Evolutionary conservation across 2,329 filamentous ascomycete species (phyloP).

Genomic region (Aspergillaceae sp.): DNA sequence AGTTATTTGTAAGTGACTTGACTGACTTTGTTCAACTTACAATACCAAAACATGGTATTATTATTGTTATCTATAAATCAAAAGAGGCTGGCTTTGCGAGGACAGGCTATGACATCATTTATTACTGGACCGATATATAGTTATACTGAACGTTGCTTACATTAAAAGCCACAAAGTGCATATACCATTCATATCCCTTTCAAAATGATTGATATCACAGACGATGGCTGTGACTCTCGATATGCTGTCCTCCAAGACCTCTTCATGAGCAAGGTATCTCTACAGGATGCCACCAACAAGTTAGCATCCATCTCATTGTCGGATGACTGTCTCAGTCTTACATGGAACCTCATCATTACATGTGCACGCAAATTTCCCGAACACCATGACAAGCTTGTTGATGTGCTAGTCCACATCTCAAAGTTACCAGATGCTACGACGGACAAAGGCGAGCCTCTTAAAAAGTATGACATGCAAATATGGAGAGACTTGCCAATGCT

Average conservation of each 20-base stretch:
- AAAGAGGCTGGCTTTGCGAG: too few species aligned
- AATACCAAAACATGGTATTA: too few species aligned
- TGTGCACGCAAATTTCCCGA: not conserved
- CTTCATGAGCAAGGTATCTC: not conserved
- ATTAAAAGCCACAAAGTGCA: too few species aligned
- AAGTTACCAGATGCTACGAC: conserved; percentile 1
- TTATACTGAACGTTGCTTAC: too few species aligned
- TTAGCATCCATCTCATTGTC: not conserved
- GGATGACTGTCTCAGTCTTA: not conserved
- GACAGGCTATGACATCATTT: too few species aligned
- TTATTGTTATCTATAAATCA: too few species aligned
- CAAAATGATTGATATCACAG: not conserved
- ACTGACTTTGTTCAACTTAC: too few species aligned
- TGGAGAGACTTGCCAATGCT: conserved; percentile 9
- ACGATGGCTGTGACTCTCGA: not conserved
- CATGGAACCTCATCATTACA: conserved; percentile 1
- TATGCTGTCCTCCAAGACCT: not conserved
- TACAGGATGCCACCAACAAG: not conserved
- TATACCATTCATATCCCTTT: not conserved
- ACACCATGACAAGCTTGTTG: conserved; percentile 4
- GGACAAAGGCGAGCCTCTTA: not conserved
- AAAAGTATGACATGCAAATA: conserved; percentile 4
- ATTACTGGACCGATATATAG: too few species aligned
- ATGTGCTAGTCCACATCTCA: conserved; percentile 1
- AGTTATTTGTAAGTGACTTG: too few species aligned